Conservation (phyloP, 768 basidiomycete genomes). For the Boletellus emodensis region DNA sequence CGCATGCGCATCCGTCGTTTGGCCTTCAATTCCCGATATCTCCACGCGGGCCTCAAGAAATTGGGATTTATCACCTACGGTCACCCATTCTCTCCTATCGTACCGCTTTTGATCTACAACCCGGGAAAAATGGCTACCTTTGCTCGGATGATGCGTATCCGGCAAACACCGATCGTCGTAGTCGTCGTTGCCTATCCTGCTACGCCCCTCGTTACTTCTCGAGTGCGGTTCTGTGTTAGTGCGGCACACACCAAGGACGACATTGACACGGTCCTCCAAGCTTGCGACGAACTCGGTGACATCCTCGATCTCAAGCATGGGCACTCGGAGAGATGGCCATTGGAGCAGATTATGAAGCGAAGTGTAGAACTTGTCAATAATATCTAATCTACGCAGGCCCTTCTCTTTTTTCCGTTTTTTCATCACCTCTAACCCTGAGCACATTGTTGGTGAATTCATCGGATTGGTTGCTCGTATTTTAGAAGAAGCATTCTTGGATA, state of each 20-base stretch:
- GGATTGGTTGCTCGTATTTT: conserved; percentile 4
- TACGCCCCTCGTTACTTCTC: conserved; percentile 80
- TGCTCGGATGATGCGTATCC: conserved; percentile 77
- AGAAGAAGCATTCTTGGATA: conserved; percentile 22
- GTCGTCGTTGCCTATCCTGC: conserved; percentile 92
- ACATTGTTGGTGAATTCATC: neutral
- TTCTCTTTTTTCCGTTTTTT: neutral
- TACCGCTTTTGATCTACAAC: conserved; percentile 88
- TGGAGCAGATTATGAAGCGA: conserved; percentile 67
- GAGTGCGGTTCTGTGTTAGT: conserved; percentile 92
- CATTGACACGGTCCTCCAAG: conserved; percentile 77
- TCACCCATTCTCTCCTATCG: conserved; percentile 85
- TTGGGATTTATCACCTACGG: conserved; percentile 98
- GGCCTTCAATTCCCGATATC: conserved; percentile 94
- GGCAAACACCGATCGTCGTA: conserved; percentile 76
- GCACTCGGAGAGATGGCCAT: conserved; percentile 62
- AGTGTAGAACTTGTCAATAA: conserved; percentile 71
- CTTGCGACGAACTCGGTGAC: conserved; percentile 91
- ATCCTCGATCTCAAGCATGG: conserved; percentile 88
- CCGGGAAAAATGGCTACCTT: conserved; percentile 93
- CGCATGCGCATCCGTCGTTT: conserved; percentile 76
- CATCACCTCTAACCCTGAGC: too few relatives aligned
- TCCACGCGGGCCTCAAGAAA: conserved; percentile 78
- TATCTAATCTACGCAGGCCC: conserved; percentile 12
- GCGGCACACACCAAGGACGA: conserved; percentile 97